Evolutionary conservation across 169 alveolate genomes (phyloP), one percentile per base, ranked within the genome.

Genomic region (Sarcocystis neurona): DNA sequence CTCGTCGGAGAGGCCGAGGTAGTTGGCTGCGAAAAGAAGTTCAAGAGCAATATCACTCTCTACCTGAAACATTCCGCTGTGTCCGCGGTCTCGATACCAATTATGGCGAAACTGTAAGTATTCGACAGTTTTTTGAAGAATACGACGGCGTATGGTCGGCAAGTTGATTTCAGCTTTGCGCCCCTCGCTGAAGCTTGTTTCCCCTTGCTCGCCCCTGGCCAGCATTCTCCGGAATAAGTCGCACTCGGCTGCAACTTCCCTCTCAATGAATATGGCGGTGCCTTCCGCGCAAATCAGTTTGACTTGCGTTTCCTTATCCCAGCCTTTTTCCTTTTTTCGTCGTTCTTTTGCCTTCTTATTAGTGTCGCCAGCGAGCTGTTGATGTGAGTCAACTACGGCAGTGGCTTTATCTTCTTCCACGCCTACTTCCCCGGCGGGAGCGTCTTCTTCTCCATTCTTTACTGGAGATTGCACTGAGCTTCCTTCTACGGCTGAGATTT

Each of bases 21-120:
- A 94, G 77, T 82, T 79, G 47, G 91, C 95, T 53, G 93, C 95
- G 72, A 82, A 68, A 41, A 68, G 32, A 48, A 75, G 93, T 74
- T 90, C 85, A 53, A 77, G 90, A 50, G 89, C 93, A 44, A 91
- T 92, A 75, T 85, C 92, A 53, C 60, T 37, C 46, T 74, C 90
- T 32, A 56, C 91, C 56, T 86, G 89, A 68, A 91, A 80, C 86
- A 63, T 88, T n/a, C 74, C 66, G 37, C 70, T 80, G 46, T 43
- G 60, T 8, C 90, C 90, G 8, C 90, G 86, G 0, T 58, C 90
- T 23, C 44, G 79, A 66, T 82, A 34, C 89, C 89, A 70, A 70
- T 77, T 84, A n/a, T n/a, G 6, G 23, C 89, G 58, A 18, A 58
- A 84, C 1, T 47, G 63, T 10, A 88, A 74, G 47, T 88, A 88